Base-by-base conservation (phyloP, 2,329 filamentous ascomycete genomes). In the Microcyclospora tardicrescens region DNA sequence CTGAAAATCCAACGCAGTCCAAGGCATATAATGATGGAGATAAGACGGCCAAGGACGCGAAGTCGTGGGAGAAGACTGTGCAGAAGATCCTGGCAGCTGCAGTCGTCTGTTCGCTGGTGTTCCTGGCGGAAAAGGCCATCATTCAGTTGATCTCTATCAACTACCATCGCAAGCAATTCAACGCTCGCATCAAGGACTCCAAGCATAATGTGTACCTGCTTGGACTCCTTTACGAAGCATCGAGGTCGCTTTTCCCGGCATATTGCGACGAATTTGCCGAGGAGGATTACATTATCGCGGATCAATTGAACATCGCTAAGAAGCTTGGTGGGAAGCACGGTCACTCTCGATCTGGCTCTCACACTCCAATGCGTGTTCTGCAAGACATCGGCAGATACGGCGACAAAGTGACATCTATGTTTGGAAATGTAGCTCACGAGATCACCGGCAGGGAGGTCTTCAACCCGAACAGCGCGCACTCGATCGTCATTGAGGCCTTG, bases 401-500 rank as follows among this genome's bases (percentile, higher is more conserved):
- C 53, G 89, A 93, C 67, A 94, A 94, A 63, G 77, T 96, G 44
- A 94, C 87, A 0, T 87, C 85, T 2, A 83, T 81, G 0, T 93
- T 96, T 59, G 91, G 91, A 16, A 91, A 93, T 53, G 77, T 96
- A 36, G 89, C 91, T 1, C 84, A 84, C 2, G 91, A 96, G 54
- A 87, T 98, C 43, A 94, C 91, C 0, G 91, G 91, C 48, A 93
- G 93, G 65, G 78, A 94, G 54, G 81, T 95, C 15, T 93, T 96
- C 66, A 94, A 95, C 61, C 81, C 85, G 11, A 89, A 84, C 53
- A 83, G 86, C 5, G 79, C 87, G 1, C 87, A 95, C 58, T 91
- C 85, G 0, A 77, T 96, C 35, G 85, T 96, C 5, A 70, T 93
- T 10, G 78, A 93, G 57, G 91, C 89, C 8, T 69, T 96, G 27